Conservation (phyloP, 163 green algal species). For the Prototheca wickerhamii region DNA sequence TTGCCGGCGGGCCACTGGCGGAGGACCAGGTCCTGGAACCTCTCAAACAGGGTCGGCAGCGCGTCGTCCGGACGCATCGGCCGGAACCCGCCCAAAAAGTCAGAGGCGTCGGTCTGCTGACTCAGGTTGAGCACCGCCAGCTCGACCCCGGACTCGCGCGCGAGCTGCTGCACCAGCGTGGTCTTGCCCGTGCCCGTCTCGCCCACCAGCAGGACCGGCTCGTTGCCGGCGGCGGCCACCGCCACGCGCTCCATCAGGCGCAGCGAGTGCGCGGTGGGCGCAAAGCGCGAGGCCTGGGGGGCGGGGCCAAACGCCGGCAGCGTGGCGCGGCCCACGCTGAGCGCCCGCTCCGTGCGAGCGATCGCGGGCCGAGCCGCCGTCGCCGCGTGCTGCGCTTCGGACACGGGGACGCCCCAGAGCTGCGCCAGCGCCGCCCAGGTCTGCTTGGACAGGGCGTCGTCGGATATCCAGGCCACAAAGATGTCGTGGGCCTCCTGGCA, state of each 20-base stretch:
- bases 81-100: constrained; percentile 94
- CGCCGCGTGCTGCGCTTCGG: constrained; percentile 39
- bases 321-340: constrained; percentile 51
- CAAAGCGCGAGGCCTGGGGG: constrained; percentile 45
- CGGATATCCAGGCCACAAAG: constrained; percentile 53
- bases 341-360: constrained; percentile 11
- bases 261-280: constrained; percentile 69
- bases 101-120: constrained; percentile 89
- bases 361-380: constrained; percentile 50
- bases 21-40: constrained; percentile 69
- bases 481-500: constrained; percentile 69
- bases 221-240: constrained; percentile 43
- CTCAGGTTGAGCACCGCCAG: constrained; percentile 95
- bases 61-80: constrained; percentile 71
- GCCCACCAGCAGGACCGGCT: constrained; percentile 92
- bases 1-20: constrained; percentile 53
- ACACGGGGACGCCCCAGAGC: constrained; percentile 46
- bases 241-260: constrained; percentile 81
- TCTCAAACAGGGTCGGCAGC: constrained; percentile 66
- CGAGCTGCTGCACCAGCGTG: constrained; percentile 76
- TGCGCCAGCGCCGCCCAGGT: constrained; percentile 43
- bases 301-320: constrained; percentile 29
- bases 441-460: constrained; percentile 12
- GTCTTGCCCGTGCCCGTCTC: constrained; percentile 98
- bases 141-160: constrained; percentile 42